Evolutionary conservation across 2,329 filamentous ascomycete genomes (phyloP).

Genomic region (Moelleriella libera): DNA sequence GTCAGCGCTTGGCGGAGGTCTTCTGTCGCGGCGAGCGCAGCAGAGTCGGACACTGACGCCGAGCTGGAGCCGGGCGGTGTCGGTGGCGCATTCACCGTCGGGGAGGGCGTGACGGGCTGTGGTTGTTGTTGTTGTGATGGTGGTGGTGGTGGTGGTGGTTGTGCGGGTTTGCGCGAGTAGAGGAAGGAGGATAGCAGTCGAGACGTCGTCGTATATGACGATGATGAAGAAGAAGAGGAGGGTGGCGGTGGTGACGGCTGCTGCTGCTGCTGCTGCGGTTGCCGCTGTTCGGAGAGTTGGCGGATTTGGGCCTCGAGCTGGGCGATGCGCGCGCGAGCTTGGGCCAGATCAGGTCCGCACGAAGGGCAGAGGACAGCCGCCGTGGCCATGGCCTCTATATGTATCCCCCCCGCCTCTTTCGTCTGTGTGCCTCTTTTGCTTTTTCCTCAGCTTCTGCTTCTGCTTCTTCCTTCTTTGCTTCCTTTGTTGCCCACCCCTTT

Average conservation of each 20-base stretch:
- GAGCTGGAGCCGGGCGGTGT: no score
- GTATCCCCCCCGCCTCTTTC: no score
- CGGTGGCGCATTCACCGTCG: no score
- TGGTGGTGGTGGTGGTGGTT: slow-evolving; percentile 6
- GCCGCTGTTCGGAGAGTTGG: slow-evolving; percentile 49
- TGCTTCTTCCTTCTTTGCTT: background rate
- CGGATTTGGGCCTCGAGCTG: slow-evolving; percentile 60
- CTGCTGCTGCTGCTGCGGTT: background rate
- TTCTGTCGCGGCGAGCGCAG: slow-evolving; percentile 14
- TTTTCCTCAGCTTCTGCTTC: slow-evolving; percentile 8
- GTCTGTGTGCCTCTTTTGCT: background rate
- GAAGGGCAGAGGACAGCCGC: background rate
- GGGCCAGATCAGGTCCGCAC: slow-evolving; percentile 29
- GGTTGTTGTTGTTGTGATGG: background rate
- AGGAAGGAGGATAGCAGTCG: slow-evolving; percentile 28
- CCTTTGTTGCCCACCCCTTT: background rate
- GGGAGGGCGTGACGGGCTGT: background rate
- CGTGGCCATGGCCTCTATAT: no score
- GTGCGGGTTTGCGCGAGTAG: slow-evolving; percentile 28
- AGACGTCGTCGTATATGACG: background rate
- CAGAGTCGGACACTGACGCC: slow-evolving; percentile 6
- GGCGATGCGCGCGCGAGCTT: slow-evolving; percentile 45
- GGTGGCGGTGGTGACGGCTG: no score
- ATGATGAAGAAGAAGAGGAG: no score
- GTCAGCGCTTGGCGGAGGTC: slow-evolving; percentile 50